Conservation (phyloP, 306 rosid species). For the Erythrophleum fordii region DNA sequence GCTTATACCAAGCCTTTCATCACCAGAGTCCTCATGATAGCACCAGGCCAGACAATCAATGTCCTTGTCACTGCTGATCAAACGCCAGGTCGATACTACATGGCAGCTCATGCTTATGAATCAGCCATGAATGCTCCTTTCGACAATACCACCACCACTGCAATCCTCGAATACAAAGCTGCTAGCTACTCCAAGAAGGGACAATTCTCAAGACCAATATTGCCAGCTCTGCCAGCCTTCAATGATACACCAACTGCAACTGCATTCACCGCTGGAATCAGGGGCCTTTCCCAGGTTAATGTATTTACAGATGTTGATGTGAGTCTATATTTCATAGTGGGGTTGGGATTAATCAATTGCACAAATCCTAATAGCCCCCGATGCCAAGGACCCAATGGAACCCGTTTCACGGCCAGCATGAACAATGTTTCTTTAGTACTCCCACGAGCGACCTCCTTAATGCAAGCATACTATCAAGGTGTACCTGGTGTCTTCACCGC, state of each 20-base stretch:
- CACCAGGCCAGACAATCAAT: constrained; percentile 89
- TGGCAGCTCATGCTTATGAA: constrained; percentile 74
- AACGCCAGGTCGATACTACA: constrained; percentile 74
- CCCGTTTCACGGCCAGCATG: constrained; percentile 89
- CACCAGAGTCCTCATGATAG: constrained; percentile 73
- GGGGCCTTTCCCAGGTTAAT: constrained; percentile 55
- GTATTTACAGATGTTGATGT: constrained; percentile 58
- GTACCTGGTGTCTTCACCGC: constrained; percentile 80
- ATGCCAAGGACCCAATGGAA: constrained; percentile 97
- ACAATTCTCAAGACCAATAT: constrained; percentile 46
- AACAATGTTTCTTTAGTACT: constrained; percentile 83
- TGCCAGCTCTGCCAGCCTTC: constrained; percentile 65
- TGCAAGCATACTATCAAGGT: constrained; percentile 86
- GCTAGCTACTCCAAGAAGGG: constrained; percentile 48
- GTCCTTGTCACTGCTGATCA: constrained; percentile 79
- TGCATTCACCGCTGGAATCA: constrained; percentile 58
- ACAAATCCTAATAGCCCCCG: constrained; percentile 81
- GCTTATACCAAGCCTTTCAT: constrained; percentile 70
- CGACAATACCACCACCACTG: constrained; percentile 95
- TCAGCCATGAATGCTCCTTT: constrained; percentile 83
- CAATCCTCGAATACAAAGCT: constrained; percentile 81
- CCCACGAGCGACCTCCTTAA: constrained; percentile 72
- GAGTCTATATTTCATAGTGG: constrained; percentile 63
- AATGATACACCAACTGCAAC: constrained; percentile 77
- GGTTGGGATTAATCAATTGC: constrained; percentile 86